Evolutionary conservation across 2,329 filamentous ascomycete species (phyloP).

Genomic region (Cladosporium austrohemisphaericum): DNA sequence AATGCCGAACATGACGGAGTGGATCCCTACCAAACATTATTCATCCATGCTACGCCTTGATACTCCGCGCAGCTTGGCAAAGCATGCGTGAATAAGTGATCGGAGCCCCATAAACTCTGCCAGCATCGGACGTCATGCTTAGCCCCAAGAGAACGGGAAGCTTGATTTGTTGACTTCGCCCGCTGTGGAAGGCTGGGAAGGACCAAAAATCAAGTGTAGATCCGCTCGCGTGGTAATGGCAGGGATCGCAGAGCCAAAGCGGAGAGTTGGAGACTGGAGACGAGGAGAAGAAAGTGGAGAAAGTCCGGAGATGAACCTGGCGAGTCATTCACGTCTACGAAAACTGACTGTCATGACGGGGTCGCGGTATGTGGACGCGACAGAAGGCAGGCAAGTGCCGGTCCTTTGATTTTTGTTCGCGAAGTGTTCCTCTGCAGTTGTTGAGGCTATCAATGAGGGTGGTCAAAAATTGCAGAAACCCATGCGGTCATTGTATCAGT

Average conservation of each 20-base stretch:
- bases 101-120: not conserved
- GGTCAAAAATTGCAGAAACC: no score
- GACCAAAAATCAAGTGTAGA: not conserved
- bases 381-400: no score
- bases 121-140: slow-evolving; percentile 10
- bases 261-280: no score
- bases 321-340: slow-evolving; percentile 3
- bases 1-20: slow-evolving; percentile 7
- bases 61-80: slow-evolving; percentile 4
- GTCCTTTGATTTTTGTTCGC: no score
- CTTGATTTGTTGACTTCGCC: not conserved
- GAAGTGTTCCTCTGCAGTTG: no score
- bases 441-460: not conserved
- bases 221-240: slow-evolving; percentile 11
- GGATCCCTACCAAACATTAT: slow-evolving; percentile 3
- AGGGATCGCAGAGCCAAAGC: slow-evolving; percentile 2
- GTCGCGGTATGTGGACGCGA: no score
- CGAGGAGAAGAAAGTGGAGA: slow-evolving; percentile 7
- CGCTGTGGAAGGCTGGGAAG: not conserved
- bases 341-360: no score
- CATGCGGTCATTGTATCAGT: slow-evolving; percentile 4
- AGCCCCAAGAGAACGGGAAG: not conserved
- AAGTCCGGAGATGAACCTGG: slow-evolving; percentile 1
- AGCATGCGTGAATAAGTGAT: slow-evolving; percentile 5
- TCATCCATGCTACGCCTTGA: slow-evolving; percentile 1